These are phyloP conservation scores for Colletotrichum orbiculare DNA, from an alignment of 2,329 filamentous ascomycete species.

Conservation along the genomic window DNA sequence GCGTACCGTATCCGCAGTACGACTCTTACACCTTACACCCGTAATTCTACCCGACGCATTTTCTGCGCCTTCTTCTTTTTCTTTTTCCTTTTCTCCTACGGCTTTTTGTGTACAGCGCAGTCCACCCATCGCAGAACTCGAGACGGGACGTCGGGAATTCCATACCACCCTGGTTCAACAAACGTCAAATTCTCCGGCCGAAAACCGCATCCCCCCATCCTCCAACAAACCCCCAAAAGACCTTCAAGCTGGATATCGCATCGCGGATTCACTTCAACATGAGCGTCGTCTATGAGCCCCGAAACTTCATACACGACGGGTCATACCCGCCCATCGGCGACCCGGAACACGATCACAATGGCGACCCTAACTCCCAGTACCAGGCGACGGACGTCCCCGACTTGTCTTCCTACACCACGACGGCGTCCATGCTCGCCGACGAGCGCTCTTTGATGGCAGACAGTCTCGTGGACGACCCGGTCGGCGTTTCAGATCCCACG, in stretches of 20 bases:
- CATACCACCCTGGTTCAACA: conserved; percentile 1
- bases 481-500: conserved; percentile 50
- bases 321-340: conserved; percentile 60
- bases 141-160: conserved; percentile 18
- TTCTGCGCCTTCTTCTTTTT: neutral
- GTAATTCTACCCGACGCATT: conserved; percentile 13
- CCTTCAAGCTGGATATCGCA: conserved; percentile 38
- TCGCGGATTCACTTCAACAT: conserved; percentile 46
- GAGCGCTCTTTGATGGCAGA: conserved; percentile 52
- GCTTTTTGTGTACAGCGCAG: neutral
- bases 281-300: conserved; percentile 64
- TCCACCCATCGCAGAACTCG: neutral
- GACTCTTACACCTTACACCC: conserved; percentile 12
- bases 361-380: conserved; percentile 45
- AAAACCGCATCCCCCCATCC: conserved; percentile 3
- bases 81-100: neutral
- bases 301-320: conserved; percentile 60
- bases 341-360: conserved; percentile 49
- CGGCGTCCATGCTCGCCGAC: conserved; percentile 51
- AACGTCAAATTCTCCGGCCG: neutral
- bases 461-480: conserved; percentile 47
- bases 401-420: conserved; percentile 56
- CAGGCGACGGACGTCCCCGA: conserved; percentile 56
- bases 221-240: conserved; percentile 13
- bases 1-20: conserved; percentile 30